These are phyloP conservation scores for Leptographium procerum DNA, from an alignment of 2,329 filamentous ascomycete genomes.

Conservation along the genomic window DNA sequence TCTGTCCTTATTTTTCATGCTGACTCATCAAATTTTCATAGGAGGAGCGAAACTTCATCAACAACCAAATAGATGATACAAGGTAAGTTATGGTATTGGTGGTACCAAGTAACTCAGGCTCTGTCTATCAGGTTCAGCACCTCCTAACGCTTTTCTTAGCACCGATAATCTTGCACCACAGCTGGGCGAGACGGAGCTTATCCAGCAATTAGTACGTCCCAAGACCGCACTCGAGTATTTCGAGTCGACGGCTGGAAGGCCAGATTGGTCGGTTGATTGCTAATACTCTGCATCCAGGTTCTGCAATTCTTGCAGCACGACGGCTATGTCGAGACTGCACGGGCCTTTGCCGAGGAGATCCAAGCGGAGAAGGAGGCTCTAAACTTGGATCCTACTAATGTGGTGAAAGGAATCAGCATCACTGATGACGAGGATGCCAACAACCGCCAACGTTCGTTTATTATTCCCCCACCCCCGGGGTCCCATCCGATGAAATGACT, in stretches of 20 bases:
- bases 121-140: too few relatives aligned
- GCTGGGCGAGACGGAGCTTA: slow-evolving; percentile 62
- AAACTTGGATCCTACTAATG: slow-evolving; percentile 40
- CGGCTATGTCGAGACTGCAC: slow-evolving; percentile 86
- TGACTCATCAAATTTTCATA: slow-evolving; percentile 19
- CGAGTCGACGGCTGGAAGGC: neutral
- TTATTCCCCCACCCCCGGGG: too few relatives aligned
- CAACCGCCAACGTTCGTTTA: slow-evolving; percentile 64
- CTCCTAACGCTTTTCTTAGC: slow-evolving; percentile 19
- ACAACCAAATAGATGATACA: slow-evolving; percentile 45
- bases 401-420: slow-evolving; percentile 50
- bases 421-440: slow-evolving; percentile 78
- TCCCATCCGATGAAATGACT: neutral
- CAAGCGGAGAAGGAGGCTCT: slow-evolving; percentile 61
- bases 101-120: too few relatives aligned
- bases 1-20: neutral
- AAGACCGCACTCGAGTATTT: too few relatives aligned
- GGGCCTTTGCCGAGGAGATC: slow-evolving; percentile 77
- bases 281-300: slow-evolving; percentile 25
- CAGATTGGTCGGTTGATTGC: neutral
- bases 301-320: slow-evolving; percentile 89
- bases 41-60: slow-evolving; percentile 49
- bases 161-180: slow-evolving; percentile 51
- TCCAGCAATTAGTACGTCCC: slow-evolving; percentile 63
- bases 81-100: slow-evolving; percentile 23